Evolutionary conservation across 2,329 filamentous ascomycete genomes (phyloP).

Genomic region (Lecanosticta acicola): DNA sequence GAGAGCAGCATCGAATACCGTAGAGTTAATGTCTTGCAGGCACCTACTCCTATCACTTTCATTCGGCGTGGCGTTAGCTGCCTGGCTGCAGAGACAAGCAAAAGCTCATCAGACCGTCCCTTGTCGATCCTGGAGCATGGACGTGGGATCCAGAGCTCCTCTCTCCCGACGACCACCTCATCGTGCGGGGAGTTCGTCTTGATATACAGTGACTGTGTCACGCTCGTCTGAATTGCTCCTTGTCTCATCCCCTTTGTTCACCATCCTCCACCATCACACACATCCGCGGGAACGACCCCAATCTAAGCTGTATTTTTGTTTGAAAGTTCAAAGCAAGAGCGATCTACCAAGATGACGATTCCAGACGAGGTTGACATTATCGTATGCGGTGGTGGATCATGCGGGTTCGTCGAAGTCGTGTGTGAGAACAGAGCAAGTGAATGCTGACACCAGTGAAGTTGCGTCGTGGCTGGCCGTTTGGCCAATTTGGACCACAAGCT

Average conservation of each 20-base stretch:
- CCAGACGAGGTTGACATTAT: slow-evolving; percentile 79
- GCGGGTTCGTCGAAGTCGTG: slow-evolving; percentile 44
- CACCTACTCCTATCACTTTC: slow-evolving; percentile 3
- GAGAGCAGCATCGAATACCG: neutral
- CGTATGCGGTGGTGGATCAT: slow-evolving; percentile 68
- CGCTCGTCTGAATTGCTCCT: slow-evolving; percentile 2
- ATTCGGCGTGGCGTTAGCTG: slow-evolving; percentile 19
- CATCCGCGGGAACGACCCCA: neutral
- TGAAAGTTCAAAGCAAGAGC: slow-evolving; percentile 7
- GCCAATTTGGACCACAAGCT: slow-evolving; percentile 71
- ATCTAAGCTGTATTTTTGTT: slow-evolving; percentile 1
- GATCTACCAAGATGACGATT: slow-evolving; percentile 48
- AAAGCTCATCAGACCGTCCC: slow-evolving; percentile 14
- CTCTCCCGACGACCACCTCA: slow-evolving; percentile 17
- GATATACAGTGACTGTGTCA: slow-evolving; percentile 20
- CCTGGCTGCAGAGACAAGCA: slow-evolving; percentile 9
- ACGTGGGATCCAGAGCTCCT: slow-evolving; percentile 16
- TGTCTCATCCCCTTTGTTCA: slow-evolving; percentile 1
- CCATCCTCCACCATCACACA: slow-evolving; percentile 1
- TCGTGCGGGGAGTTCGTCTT: slow-evolving; percentile 21
- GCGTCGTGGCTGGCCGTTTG: slow-evolving; percentile 50
- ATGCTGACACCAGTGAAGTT: slow-evolving; percentile 36
- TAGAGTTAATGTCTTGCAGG: neutral
- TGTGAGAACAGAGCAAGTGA: neutral
- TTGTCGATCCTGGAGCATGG: slow-evolving; percentile 15